Base-by-base conservation (phyloP, 108 stramenopile species). In the Mediolabrus comicus region DNA sequence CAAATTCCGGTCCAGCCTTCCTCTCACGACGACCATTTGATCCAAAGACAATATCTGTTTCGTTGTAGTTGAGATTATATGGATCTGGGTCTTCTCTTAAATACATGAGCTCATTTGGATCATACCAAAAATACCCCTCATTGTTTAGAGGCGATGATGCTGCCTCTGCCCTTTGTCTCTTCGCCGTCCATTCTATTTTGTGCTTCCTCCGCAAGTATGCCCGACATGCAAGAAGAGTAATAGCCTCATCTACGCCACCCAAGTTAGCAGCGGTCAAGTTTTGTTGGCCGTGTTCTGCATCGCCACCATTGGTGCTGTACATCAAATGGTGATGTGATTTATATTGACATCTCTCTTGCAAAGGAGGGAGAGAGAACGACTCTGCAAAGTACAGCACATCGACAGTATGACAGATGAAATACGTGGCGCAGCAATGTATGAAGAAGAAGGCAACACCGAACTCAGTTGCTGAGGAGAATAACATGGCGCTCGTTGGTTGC, bases 181-280 rank as follows among this genome's bases (percentile, higher is more conserved):
- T 84, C 16, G 62, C 76, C 85, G 83, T 86, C 61, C 82, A 71
- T 51, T 86, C 83, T 28, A 89, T 26, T 41, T 71, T 79, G 49
- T 89, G 86, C 34, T 77, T 83, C 6, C 85, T 75, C 28, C 81
- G 76, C 54, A 94, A 60, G 51, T 83, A 91, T 0, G 88, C 74
- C 26, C 83, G 69, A 65, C 89, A 91, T 0, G 92, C 92, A 3
- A 94, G 84, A 29, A 94, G 64, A 2, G 84, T 76, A 75, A 91
- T 62, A 0, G 64, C 59, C 49, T 81, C 75, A 32, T 64, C 70
- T 0, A 75, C 19, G 68, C 60, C 34, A 19, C 60, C 29, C 5
- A 57, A 38, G 19, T 35, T 38, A 49, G 26, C 25, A 36, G 8
- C 5, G 16, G 32, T 17, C 11, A 67, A n/a, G 54, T 55, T 17